phyloP scores from a whole-genome alignment of 2,329 filamentous ascomycete species.

The Exophiala dermatitidis region DNA sequence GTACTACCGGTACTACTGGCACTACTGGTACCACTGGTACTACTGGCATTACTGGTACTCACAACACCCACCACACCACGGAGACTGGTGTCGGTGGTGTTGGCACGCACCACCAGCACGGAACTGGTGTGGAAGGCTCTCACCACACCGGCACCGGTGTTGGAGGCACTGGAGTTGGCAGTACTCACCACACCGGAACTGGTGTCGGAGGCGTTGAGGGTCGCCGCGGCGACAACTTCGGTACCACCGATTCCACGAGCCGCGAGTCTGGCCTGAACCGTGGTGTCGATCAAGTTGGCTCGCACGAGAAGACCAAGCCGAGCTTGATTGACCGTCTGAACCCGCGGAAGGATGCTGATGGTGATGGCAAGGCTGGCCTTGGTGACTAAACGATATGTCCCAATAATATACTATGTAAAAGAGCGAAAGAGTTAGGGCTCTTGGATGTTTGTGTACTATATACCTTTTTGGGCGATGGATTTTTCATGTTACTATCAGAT shows the following conservation, averaged over 20 bases:
- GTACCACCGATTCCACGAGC: not conserved
- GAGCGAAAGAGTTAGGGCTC: not conserved
- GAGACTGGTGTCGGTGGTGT: not conserved
- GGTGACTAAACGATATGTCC: not conserved
- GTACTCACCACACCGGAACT: constrained; percentile 5
- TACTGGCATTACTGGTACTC: not conserved
- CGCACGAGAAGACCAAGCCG: constrained; percentile 36
- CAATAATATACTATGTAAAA: not conserved
- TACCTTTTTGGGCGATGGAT: no score
- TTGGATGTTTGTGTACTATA: no score
- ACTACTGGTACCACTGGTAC: not conserved
- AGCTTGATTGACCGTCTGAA: constrained; percentile 49
- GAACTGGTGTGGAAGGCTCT: constrained; percentile 3
- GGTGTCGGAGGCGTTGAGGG: constrained; percentile 5
- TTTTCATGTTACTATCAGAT: no score
- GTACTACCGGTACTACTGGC: constrained; percentile 7
- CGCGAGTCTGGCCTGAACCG: no score
- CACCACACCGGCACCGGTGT: constrained; percentile 11
- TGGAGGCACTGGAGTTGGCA: not conserved
- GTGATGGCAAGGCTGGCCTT: constrained; percentile 50
- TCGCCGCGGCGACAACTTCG: not conserved
- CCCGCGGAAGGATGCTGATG: constrained; percentile 47
- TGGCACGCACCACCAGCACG: constrained; percentile 11
- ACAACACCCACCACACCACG: no score
- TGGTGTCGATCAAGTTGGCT: not conserved